Evolutionary conservation across 2,329 filamentous ascomycete species (phyloP).

Genomic region (Basipetospora sp.): DNA sequence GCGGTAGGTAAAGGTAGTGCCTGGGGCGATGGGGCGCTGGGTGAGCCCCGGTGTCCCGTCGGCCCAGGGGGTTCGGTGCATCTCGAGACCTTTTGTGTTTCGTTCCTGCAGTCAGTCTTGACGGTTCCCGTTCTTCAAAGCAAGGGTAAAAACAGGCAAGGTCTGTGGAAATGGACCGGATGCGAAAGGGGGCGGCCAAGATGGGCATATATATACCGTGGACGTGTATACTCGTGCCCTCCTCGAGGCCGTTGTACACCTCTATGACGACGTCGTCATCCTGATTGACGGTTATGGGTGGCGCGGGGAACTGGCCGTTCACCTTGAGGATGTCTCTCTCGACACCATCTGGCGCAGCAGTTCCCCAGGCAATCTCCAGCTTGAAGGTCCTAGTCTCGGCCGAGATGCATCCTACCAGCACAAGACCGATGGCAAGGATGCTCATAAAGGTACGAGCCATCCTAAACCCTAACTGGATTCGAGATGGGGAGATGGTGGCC

Average conservation of each 20-base stretch:
- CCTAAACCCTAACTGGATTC: too few species aligned
- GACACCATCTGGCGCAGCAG: conserved; percentile 29
- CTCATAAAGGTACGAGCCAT: background rate
- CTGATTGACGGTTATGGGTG: conserved; percentile 37
- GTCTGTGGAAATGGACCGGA: too few species aligned
- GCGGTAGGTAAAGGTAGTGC: conserved; percentile 33
- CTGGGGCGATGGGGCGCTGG: conserved; percentile 36
- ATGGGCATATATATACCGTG: conserved; percentile 25
- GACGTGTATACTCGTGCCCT: conserved; percentile 34
- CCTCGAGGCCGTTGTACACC: conserved; percentile 31
- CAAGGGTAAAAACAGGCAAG: too few species aligned
- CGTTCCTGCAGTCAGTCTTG: background rate
- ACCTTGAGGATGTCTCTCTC: conserved; percentile 31
- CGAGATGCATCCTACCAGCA: too few species aligned
- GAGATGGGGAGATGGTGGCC: too few species aligned
- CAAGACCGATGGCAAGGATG: background rate
- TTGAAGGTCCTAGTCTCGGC: conserved; percentile 12
- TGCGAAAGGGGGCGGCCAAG: background rate
- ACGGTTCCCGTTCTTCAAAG: too few species aligned
- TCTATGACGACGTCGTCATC: conserved; percentile 32
- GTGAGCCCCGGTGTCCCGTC: conserved; percentile 45
- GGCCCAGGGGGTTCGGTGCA: conserved; percentile 40
- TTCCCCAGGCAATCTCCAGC: conserved; percentile 22
- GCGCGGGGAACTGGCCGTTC: conserved; percentile 49
- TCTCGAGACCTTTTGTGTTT: conserved; percentile 29